A percentile compares a stretch with the other conserved stretches of the same genome.
phyloP scores from a whole-genome alignment of 768 basidiomycete genomes.

The Pleurotus cornucopiae region DNA sequence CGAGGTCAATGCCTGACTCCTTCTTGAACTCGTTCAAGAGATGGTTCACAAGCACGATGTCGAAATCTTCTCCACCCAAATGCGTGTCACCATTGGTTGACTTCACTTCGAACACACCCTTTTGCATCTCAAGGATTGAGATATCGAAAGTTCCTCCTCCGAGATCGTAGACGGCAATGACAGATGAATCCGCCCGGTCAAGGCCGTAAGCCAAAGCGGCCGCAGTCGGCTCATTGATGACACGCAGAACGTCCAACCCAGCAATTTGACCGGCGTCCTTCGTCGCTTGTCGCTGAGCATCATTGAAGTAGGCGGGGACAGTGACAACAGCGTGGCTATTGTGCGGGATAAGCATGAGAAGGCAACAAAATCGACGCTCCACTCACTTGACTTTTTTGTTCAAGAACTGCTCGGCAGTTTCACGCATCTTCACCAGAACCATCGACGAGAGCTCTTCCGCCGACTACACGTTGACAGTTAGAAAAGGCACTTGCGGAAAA shows the following conservation, averaged over 20 bases:
- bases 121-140: constrained; percentile 98
- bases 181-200: constrained; percentile 76
- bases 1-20: constrained; percentile 77
- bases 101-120: constrained; percentile 99
- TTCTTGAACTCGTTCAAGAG: constrained; percentile 94
- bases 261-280: constrained; percentile 98
- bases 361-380: not conserved
- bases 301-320: constrained; percentile 99
- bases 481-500: not conserved
- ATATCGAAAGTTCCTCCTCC: constrained; percentile 99
- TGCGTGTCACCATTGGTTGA: constrained; percentile 99
- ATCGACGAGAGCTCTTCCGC: constrained; percentile 85
- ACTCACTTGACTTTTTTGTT: constrained; percentile 94
- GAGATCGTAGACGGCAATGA: constrained; percentile 98
- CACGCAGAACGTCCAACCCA: constrained; percentile 94
- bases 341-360: constrained; percentile 7
- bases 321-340: constrained; percentile 84
- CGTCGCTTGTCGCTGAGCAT: constrained; percentile 98
- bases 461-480: constrained; percentile 44
- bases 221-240: constrained; percentile 99
- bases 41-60: constrained; percentile 82
- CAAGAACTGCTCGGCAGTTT: constrained; percentile 90
- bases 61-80: constrained; percentile 95
- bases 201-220: constrained; percentile 98
- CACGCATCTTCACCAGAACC: constrained; percentile 90